These are phyloP conservation scores for Mucor racemosus DNA, from an alignment of 371 early-diverging fungal genomes.

Conservation along the genomic window DNA sequence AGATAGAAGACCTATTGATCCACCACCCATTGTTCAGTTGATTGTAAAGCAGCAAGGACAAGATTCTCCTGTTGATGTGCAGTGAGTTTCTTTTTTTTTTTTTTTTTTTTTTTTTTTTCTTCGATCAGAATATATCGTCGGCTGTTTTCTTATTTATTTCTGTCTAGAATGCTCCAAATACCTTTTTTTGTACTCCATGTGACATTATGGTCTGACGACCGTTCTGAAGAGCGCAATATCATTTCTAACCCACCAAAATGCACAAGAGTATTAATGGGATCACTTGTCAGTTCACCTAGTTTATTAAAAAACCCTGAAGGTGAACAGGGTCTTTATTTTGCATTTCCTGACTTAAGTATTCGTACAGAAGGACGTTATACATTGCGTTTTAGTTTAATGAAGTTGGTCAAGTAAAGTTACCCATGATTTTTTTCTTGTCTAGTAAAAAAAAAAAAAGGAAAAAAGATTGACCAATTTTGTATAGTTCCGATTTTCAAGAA, in stretches of 20 bases:
- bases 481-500: constrained; percentile 54
- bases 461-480: background rate
- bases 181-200: constrained; percentile 78
- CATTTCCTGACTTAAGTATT: constrained; percentile 89
- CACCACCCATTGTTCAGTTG: constrained; percentile 69
- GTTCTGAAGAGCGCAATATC: constrained; percentile 58
- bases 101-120: background rate
- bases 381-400: constrained; percentile 70
- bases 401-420: constrained; percentile 42
- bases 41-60: constrained; percentile 52
- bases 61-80: constrained; percentile 42
- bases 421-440: background rate
- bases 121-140: background rate
- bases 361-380: constrained; percentile 91
- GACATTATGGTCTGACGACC: constrained; percentile 76
- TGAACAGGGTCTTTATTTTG: constrained; percentile 84
- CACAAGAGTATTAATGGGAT: constrained; percentile 76
- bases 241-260: constrained; percentile 67
- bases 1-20: constrained; percentile 72
- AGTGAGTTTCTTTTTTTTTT: constrained; percentile 39
- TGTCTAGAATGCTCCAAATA: constrained; percentile 50
- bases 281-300: constrained; percentile 79
- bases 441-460: background rate
- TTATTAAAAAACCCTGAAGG: constrained; percentile 73
- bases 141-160: background rate